Base-by-base conservation (phyloP, 2,329 filamentous ascomycete species). In the Aspergillus persii region DNA sequence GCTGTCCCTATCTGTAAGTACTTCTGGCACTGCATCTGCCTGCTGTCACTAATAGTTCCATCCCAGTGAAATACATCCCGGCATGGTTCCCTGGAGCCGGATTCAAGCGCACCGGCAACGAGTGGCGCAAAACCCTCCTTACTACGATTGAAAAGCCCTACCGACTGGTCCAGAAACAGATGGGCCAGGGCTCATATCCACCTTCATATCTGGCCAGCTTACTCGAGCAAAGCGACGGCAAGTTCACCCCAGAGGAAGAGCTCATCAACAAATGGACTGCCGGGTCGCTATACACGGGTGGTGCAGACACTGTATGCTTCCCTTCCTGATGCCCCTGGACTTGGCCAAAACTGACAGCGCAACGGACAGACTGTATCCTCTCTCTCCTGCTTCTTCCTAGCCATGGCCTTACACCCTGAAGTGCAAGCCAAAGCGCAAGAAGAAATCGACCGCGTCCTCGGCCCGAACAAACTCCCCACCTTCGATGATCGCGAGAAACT, bases 371-470 rank as follows among this genome's bases (percentile, higher is more conserved):
- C 76, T 3, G 76, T 80, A 0, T 79, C 72, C 1, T 69, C 77
- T 0, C 61, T 81, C 3, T 63, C 69, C 31, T 68, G 63, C 0
- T 85, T 85, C 65, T 74, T 83, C 23, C 74, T 86, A 0, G 83
- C 82, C 0, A 84, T 84, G 68, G 77, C 75, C 15, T 73, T 83
- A n/a, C 81, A 80, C 33, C 80, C 79, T 0, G 77, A 79, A 7
- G 80, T 83, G 18, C 78, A 84, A 27, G 76, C 76, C 0, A 84
- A 83, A 61, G 80, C 79, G 0, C 78, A 83, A 33, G 70, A 72
- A 12, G 76, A 79, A 56, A 69, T 80, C 23, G 77, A 80, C 57
- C 65, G 61, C 2, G 75, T 79, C 3, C 48, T 78, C 7, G 77
- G 75, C 0, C n/a, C 53, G 1, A 58, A 69, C 26, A 62, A 66